These are phyloP conservation scores for Helminthosporium solani DNA, from an alignment of 2,329 filamentous ascomycete species.

Conservation along the genomic window DNA sequence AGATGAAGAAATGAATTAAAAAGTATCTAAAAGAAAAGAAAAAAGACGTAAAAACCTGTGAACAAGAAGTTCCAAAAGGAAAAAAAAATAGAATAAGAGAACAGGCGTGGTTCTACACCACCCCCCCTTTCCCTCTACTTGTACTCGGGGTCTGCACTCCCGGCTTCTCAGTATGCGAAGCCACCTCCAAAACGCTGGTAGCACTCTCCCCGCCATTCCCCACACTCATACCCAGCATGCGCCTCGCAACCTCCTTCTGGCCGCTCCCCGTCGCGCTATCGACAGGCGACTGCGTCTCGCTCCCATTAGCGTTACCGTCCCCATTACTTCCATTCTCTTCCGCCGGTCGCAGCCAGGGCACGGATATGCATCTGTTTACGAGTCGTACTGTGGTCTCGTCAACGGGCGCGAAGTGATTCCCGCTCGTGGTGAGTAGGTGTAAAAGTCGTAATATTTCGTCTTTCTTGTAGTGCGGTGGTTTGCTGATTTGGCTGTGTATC, in stretches of 20 bases:
- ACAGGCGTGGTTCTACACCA: too few relatives aligned
- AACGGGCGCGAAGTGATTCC: conserved; percentile 74
- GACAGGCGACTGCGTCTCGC: conserved; percentile 24
- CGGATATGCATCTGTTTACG: conserved; percentile 71
- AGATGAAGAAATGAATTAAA: too few relatives aligned
- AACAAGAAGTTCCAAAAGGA: too few relatives aligned
- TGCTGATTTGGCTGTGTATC: conserved; percentile 84
- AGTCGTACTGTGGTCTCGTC: conserved; percentile 79
- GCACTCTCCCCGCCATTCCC: conserved; percentile 38
- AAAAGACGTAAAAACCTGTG: too few relatives aligned
- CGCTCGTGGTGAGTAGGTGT: conserved; percentile 64
- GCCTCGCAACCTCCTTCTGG: conserved; percentile 41
- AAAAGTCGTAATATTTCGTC: conserved; percentile 79
- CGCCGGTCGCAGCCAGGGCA: conserved; percentile 61
- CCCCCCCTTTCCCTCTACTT: conserved; percentile 25
- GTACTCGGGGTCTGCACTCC: conserved; percentile 44
- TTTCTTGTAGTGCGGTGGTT: conserved; percentile 87
- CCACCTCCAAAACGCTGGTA: conserved; percentile 43
- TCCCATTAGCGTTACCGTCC: conserved; percentile 20
- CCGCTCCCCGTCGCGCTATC: conserved; percentile 26
- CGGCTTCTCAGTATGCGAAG: conserved; percentile 42
- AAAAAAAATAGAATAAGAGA: too few relatives aligned
- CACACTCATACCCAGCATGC: conserved; percentile 43
- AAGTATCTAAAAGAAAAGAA: too few relatives aligned
- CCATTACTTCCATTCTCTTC: conserved; percentile 7